Base-by-base conservation (phyloP, 2,329 filamentous ascomycete genomes). In the Fusarium sp. region DNA sequence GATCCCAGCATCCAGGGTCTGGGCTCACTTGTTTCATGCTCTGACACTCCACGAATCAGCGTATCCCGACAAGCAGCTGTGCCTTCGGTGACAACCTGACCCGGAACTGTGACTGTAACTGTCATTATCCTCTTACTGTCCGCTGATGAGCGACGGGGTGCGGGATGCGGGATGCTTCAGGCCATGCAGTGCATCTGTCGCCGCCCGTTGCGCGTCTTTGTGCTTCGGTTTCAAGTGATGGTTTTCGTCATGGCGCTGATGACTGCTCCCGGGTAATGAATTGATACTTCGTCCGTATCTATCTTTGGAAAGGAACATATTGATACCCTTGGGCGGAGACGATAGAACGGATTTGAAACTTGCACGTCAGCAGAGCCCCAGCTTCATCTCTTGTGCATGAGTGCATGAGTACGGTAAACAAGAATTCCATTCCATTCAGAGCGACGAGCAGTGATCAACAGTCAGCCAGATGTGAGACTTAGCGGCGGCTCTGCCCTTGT, bases 11-110 rank as follows among this genome's bases (percentile, higher is more conserved):
- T 64, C 53, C 64, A 74, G 71, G 71, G 71, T 62, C 53, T 70
- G 62, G 61, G 68, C 68, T 70, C 63, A 70, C 66, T 72, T 70
- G 70, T 74, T 74, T 73, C 68, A 74, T 69, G 61, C 53, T 56
- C 65, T 55, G 60, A 67, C 64, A 66, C 62, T 62, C 68, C 38
- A 67, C 70, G 63, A 71, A 73, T 70, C 63, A 73, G 65, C 57
- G 50, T 31, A n/a, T 8, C 31, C 28, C 34, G 34, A 45, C 40
- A 43, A 46, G 22, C 54, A 67, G 44, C 39, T 44, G 52, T 42
- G 43, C 43, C 43, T 51, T 43, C 55, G 21, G 13, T 40, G 33
- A 19, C 6, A 31, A 19, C 34, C 28, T 51, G 28, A 31, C 10
- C 28, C 28, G 28, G 13, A 36, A 57, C 50, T 40, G 43, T 31